A percentile compares a stretch with the other conserved stretches of the same genome.
Evolutionary conservation across 2,329 filamentous ascomycete species (phyloP).

Genomic region (Sordariomycetes sp.): DNA sequence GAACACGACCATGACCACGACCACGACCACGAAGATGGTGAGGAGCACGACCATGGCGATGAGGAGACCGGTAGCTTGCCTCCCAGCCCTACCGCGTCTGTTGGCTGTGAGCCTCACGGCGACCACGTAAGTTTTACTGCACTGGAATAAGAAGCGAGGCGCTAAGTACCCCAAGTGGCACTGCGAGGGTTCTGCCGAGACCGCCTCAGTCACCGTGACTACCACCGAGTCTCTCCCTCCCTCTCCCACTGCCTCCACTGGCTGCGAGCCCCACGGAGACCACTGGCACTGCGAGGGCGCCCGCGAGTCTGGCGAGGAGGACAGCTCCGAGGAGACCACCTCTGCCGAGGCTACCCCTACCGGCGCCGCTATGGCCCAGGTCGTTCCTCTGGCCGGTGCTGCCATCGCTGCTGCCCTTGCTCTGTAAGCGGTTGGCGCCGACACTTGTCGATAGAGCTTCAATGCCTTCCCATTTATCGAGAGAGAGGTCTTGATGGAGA

Average conservation of each 20-base stretch:
- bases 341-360: not conserved
- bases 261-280: slow-evolving; percentile 12
- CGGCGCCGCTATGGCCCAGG: not conserved
- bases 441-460: no score
- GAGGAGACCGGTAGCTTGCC: slow-evolving; percentile 6
- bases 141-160: not conserved
- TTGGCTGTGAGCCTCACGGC: slow-evolving; percentile 25
- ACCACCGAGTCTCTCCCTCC: no score
- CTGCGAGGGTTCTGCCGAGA: slow-evolving; percentile 10
- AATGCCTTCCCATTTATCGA: no score
- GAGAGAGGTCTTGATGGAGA: no score
- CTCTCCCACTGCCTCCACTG: not conserved
- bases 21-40: slow-evolving; percentile 10
- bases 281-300: slow-evolving; percentile 13
- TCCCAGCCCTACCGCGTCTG: slow-evolving; percentile 23
- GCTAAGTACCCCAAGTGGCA: slow-evolving; percentile 6
- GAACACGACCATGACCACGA: slow-evolving; percentile 25
- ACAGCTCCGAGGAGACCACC: slow-evolving; percentile 1
- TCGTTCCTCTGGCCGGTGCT: slow-evolving; percentile 4
- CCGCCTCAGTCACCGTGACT: no score
- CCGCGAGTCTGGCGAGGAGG: not conserved
- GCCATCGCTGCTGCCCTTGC: slow-evolving; percentile 3
- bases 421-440: slow-evolving; percentile 2
- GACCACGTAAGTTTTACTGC: slow-evolving; percentile 18
- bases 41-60: not conserved